phyloP scores from a whole-genome alignment of 1,284 basidiomycete genomes.

The Irpex sp. region DNA sequence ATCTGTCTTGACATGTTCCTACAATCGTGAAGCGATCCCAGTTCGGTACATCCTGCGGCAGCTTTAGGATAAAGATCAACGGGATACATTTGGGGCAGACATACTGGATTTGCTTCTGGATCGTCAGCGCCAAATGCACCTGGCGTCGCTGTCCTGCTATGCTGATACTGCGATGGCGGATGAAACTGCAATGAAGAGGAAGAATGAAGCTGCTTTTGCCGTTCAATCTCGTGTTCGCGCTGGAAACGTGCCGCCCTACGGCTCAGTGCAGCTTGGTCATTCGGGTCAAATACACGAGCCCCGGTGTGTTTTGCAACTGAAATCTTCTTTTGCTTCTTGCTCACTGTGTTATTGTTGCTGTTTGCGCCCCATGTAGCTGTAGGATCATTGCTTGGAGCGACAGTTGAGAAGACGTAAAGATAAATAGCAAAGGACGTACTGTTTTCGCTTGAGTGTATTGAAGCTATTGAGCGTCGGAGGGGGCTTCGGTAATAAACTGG shows the following conservation, averaged over 20 bases:
- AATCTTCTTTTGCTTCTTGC: constrained; percentile 71
- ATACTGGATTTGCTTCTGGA: constrained; percentile 66
- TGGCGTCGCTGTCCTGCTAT: constrained; percentile 44
- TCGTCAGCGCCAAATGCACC: constrained; percentile 57
- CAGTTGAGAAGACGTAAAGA: not conserved
- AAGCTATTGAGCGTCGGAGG: constrained; percentile 40
- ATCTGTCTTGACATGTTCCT: constrained; percentile 83
- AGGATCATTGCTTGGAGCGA: constrained; percentile 2
- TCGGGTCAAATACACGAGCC: constrained; percentile 43
- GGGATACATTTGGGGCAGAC: constrained; percentile 24
- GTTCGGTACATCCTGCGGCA: constrained; percentile 83
- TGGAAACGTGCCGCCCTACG: constrained; percentile 75
- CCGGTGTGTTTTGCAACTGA: constrained; percentile 41
- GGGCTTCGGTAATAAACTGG: constrained; percentile 65
- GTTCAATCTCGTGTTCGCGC: constrained; percentile 78
- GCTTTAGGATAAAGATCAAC: constrained; percentile 8
- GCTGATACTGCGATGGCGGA: not conserved
- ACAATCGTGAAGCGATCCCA: constrained; percentile 98
- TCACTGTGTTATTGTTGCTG: constrained; percentile 32
- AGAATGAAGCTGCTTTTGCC: constrained; percentile 50
- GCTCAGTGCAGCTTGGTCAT: constrained; percentile 64
- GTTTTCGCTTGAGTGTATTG: constrained; percentile 64
- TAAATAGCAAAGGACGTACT: constrained; percentile 31
- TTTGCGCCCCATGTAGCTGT: constrained; percentile 22
- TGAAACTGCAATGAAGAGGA: constrained; percentile 36